phyloP scores from a whole-genome alignment of 495 filamentous ascomycete genomes.

The Aspergillus nanangensis region DNA sequence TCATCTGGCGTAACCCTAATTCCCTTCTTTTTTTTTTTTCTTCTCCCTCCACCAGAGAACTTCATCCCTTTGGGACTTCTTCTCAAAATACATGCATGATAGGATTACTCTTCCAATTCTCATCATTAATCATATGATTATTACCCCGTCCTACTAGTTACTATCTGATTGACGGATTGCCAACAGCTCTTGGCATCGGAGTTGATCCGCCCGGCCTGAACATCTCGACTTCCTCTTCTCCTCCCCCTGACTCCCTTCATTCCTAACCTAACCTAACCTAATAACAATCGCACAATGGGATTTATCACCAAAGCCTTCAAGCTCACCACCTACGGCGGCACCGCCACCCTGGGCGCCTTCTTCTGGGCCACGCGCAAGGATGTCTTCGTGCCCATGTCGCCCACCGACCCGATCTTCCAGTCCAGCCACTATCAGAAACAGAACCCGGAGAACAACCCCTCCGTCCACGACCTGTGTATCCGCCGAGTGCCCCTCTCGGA shows the following conservation, averaged over 20 bases:
- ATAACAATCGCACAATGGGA: constrained; percentile 35
- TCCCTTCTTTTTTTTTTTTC: no score
- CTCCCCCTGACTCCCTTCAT: neutral
- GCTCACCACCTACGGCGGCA: constrained; percentile 34
- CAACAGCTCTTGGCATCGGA: constrained; percentile 4
- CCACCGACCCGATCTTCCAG: constrained; percentile 57
- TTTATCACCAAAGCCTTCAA: constrained; percentile 40
- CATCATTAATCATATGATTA: no score
- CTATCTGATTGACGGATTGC: no score
- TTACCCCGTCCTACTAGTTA: no score
- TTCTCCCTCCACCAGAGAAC: no score
- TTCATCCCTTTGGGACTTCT: no score
- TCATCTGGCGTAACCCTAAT: no score
- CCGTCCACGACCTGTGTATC: constrained; percentile 57
- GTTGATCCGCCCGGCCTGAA: constrained; percentile 1
- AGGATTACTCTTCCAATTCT: no score
- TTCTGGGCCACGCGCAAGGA: constrained; percentile 41
- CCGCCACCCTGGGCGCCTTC: constrained; percentile 39
- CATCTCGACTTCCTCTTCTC: neutral
- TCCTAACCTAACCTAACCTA: neutral
- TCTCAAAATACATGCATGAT: no score
- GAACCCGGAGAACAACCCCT: constrained; percentile 60
- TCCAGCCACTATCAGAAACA: constrained; percentile 49
- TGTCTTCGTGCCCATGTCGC: constrained; percentile 43
- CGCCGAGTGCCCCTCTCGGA: constrained; percentile 57